These are phyloP conservation scores for Globisporangium acanthophoron DNA, from an alignment of 352 stramenopile species.

Conservation along the genomic window DNA sequence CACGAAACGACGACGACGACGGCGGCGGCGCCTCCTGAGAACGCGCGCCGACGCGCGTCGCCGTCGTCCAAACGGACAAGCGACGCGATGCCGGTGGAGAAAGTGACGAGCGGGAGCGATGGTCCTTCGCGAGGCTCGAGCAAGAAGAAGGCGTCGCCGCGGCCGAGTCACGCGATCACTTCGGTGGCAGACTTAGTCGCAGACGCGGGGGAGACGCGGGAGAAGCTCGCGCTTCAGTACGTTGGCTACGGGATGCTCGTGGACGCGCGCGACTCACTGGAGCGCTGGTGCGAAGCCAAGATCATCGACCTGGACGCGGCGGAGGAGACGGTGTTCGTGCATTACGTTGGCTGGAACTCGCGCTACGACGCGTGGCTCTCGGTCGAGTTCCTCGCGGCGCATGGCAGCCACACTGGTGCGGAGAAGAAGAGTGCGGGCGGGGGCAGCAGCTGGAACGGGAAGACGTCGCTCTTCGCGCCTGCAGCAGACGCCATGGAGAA, in stretches of 20 bases:
- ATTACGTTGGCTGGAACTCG: slow-evolving; percentile 78
- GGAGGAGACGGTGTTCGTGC: slow-evolving; percentile 39
- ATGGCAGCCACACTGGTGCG: slow-evolving; percentile 40
- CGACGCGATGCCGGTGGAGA: neutral
- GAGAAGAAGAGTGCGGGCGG: slow-evolving; percentile 15
- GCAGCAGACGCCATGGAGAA: neutral
- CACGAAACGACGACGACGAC: neutral
- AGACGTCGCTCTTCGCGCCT: slow-evolving; percentile 31
- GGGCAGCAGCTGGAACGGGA: slow-evolving; percentile 50
- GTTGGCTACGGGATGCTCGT: slow-evolving; percentile 44
- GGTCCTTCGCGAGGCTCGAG: slow-evolving; percentile 7
- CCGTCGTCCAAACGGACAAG: slow-evolving; percentile 1
- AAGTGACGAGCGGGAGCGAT: slow-evolving; percentile 11
- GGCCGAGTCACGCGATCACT: slow-evolving; percentile 1
- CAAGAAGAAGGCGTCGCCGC: slow-evolving; percentile 12
- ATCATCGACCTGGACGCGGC: slow-evolving; percentile 39
- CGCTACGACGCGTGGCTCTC: slow-evolving; percentile 63
- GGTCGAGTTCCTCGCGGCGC: slow-evolving; percentile 34
- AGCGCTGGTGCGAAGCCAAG: slow-evolving; percentile 60
- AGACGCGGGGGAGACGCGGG: slow-evolving; percentile 9
- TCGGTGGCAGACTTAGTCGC: too few relatives aligned
- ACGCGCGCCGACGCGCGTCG: neutral
- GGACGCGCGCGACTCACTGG: slow-evolving; percentile 46
- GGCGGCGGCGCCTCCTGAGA: neutral
- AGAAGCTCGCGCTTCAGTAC: slow-evolving; percentile 3